Evolutionary conservation across 2,329 filamentous ascomycete genomes (phyloP).

Genomic region (Monascus ruber): DNA sequence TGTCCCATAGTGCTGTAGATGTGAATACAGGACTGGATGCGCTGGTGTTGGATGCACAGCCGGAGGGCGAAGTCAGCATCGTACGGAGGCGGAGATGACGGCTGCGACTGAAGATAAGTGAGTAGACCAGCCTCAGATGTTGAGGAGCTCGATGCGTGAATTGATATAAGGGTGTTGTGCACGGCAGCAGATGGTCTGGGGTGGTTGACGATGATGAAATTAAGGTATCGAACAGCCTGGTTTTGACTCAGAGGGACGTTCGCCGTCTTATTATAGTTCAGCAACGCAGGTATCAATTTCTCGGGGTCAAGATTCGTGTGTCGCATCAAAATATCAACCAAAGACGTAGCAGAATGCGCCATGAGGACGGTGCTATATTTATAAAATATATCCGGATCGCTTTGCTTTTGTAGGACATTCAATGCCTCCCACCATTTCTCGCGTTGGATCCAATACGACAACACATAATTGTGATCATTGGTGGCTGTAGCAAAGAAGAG

Average conservation of each 20-base stretch:
- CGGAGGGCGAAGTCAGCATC: slow-evolving; percentile 94
- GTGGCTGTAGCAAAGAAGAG: slow-evolving; percentile 81
- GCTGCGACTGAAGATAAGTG: slow-evolving; percentile 81
- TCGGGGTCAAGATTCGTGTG: slow-evolving; percentile 75
- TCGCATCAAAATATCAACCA: slow-evolving; percentile 93
- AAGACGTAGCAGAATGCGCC: slow-evolving; percentile 69
- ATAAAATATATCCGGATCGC: slow-evolving; percentile 86
- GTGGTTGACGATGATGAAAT: slow-evolving; percentile 77
- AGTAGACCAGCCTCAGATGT: slow-evolving; percentile 76
- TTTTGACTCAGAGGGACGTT: slow-evolving; percentile 61
- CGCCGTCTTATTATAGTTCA: slow-evolving; percentile 76
- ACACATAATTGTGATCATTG: slow-evolving; percentile 86
- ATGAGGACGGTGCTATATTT: slow-evolving; percentile 95
- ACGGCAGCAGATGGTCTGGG: slow-evolving; percentile 72
- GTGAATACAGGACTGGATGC: slow-evolving; percentile 88
- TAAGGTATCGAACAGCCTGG: slow-evolving; percentile 86
- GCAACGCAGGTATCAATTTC: slow-evolving; percentile 79
- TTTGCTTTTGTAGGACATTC: slow-evolving; percentile 83
- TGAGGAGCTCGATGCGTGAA: slow-evolving; percentile 79
- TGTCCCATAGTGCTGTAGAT: slow-evolving; percentile 97
- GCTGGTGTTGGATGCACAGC: slow-evolving; percentile 86
- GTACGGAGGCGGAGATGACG: slow-evolving; percentile 71
- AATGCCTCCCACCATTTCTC: slow-evolving; percentile 85
- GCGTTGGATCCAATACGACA: slow-evolving; percentile 94
- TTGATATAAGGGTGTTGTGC: slow-evolving; percentile 93